These are phyloP conservation scores for Diplodia scrobiculata DNA, from an alignment of 2,329 filamentous ascomycete genomes.

Conservation along the genomic window DNA sequence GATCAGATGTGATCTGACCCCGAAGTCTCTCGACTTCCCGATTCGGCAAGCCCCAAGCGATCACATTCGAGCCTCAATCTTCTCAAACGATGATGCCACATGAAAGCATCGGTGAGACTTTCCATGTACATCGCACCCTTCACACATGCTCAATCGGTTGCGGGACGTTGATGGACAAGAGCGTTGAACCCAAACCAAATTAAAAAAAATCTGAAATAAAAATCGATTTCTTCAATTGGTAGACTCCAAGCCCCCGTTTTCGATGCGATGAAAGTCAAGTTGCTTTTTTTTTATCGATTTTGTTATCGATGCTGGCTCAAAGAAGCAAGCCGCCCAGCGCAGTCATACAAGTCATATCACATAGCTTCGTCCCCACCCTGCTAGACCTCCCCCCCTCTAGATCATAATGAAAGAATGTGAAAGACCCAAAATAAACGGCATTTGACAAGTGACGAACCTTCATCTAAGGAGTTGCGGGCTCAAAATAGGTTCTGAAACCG, in stretches of 20 bases:
- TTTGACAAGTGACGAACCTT: neutral
- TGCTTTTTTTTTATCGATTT: constrained; percentile 19
- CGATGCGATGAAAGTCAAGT: neutral
- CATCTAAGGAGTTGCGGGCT: constrained; percentile 15
- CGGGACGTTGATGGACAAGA: no score
- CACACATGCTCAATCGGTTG: no score
- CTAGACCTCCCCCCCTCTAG: neutral
- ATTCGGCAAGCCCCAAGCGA: no score
- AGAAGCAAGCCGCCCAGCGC: constrained; percentile 10
- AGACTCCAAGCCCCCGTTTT: constrained; percentile 4
- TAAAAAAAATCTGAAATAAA: neutral
- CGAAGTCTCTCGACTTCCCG: no score
- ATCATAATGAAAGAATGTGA: neutral
- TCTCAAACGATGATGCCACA: neutral
- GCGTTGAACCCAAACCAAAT: no score
- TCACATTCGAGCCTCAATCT: neutral
- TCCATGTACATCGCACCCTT: no score
- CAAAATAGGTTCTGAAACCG: constrained; percentile 73
- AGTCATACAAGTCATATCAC: constrained; percentile 13
- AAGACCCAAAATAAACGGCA: neutral
- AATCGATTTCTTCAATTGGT: neutral
- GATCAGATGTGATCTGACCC: no score
- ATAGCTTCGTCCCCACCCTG: constrained; percentile 1
- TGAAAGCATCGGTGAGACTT: neutral
- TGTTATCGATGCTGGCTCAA: constrained; percentile 14